Evolutionary conservation across 192 early-diverging fungal species (phyloP), one percentile per base, ranked within the genome.

Genomic region (Coemansia sp.): DNA sequence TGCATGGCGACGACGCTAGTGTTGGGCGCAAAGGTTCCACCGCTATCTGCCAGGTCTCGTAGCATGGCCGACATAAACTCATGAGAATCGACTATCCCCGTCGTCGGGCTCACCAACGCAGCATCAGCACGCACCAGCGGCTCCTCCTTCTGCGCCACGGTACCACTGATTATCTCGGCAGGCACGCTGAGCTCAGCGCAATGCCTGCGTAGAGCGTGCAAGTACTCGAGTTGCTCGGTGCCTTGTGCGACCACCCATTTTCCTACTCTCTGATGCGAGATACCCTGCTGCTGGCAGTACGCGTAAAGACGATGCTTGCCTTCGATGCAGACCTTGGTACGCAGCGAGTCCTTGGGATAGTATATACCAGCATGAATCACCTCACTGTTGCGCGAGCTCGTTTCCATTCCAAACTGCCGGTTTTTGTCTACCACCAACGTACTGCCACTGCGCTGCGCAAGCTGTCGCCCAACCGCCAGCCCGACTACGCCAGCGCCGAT

Each of bases 321-420:
- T 3, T 88, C 81, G 26, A 93, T 91, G 70, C 93, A 95, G 0
- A 96, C 77, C 28, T 49, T 59, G 10, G 93, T 93, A 69, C 93
- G 93, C 39, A 95, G 75, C 38, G 89, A 92, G 64, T 88, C 74
- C 14, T 66, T 63, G 1, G 93, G 92, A 49, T 95, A 96, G 78
- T 94, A 93, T 13, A 96, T 77, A 0, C 94, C 94, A 7, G 91
- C 92, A 53, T 96, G 94, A 67, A 96, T 96, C 14, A 96, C 91
- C 70, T 95, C 91, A 64, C 90, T 93, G 84, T 95, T 96, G 14
- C 94, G 74, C 30, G 93, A 91, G 69, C 91, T 91, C 4, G 92
- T 94, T 70, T 93, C 92, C 72, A 87, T 84, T 6, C 92, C 92
- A 28, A 87, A 58, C 8, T 67, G 64, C 10, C 67, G 59, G 67